Base-by-base conservation (phyloP, 768 basidiomycete genomes). In the Termitomyces titanicus region DNA sequence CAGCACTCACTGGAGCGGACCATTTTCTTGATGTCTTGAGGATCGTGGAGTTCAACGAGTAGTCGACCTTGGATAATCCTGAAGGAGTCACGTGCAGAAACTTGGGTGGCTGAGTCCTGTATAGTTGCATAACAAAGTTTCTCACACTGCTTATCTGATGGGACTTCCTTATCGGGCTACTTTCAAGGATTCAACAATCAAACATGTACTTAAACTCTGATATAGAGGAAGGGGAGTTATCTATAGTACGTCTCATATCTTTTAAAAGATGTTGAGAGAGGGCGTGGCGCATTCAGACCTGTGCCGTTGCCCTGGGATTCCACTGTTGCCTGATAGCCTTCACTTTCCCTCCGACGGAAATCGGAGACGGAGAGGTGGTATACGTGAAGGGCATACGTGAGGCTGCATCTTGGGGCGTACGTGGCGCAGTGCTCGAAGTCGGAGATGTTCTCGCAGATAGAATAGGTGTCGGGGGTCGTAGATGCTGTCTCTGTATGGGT, bases 21-120 rank as follows among this genome's bases (percentile, higher is more conserved):
- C 89, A 92, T 92, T 79, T 81, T 80, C 66, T 71, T 74, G 71
- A 73, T 63, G 77, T 85, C 79, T 84, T 81, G 81, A 81, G 70
- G 51, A 64, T 68, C 63, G 67, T 70, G 64, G 61, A 59, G 67
- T 64, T 65, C 66, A 66, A 65, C 67, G 65, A 65, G 62, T 60
- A 59, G 45, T 54, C 54, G 53, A 56, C 57, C 51, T 48, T 60
- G 47, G 43, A 56, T 57, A 65, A 58, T 64, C 60, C 62, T 57
- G 57, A 51, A 56, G 47, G 47, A 46, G 63, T 70, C 72, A 76
- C 75, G 72, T 74, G 74, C 59, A 18, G 17, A 51, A 25, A 51
- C 57, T 33, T 22, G n/a, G 64, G 72, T 79, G 82, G 82, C 82
- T 83, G 61, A 55, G 70, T 70, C 71, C 82, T 86, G 70, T 84